Percentiles rank a stretch among this genome's conserved stretches.
These are phyloP conservation scores for Parathielavia hyrcaniae DNA, from an alignment of 495 filamentous ascomycete genomes.

Conservation along the genomic window DNA sequence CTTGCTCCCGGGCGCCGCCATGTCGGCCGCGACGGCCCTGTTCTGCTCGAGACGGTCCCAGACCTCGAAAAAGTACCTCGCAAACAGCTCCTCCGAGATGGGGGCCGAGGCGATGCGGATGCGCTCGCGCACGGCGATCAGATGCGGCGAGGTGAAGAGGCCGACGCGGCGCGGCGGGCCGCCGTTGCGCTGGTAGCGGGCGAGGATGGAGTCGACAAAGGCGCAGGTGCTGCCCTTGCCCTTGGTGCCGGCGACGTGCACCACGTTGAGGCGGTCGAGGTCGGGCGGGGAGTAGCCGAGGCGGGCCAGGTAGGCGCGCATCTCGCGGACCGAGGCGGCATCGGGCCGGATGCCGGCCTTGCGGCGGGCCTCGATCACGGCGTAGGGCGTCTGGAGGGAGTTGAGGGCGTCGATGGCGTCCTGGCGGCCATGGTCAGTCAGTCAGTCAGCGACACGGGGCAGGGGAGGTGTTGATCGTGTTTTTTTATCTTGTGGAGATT, in stretches of 20 bases:
- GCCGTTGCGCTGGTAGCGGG: conserved; percentile 33
- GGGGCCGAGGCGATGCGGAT: conserved; percentile 76
- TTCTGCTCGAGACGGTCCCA: conserved; percentile 67
- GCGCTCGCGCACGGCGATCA: conserved; percentile 81
- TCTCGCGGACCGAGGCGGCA: conserved; percentile 63
- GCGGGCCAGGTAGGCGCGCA: conserved; percentile 65
- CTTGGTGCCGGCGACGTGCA: conserved; percentile 90
- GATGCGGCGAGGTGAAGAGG: conserved; percentile 82
- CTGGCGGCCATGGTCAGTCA: conserved; percentile 31
- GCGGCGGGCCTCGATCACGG: conserved; percentile 65
- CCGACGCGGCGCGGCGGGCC: conserved; percentile 54
- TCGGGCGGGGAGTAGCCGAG: conserved; percentile 73
- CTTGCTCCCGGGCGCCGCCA: conserved; percentile 43
- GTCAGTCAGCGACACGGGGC: too few relatives aligned
- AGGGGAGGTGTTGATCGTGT: neutral
- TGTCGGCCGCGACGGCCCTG: conserved; percentile 23
- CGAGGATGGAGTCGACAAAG: conserved; percentile 54
- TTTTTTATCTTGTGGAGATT: too few relatives aligned
- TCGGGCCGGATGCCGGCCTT: conserved; percentile 64
- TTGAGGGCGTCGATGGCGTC: conserved; percentile 85
- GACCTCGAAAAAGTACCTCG: conserved; percentile 80
- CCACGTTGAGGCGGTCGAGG: conserved; percentile 63
- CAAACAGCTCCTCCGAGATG: conserved; percentile 68
- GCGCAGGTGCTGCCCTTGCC: conserved; percentile 82
- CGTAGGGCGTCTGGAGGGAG: conserved; percentile 79